Base-by-base conservation (phyloP, 2,329 filamentous ascomycete species). In the Colletotrichum sublineola region DNA sequence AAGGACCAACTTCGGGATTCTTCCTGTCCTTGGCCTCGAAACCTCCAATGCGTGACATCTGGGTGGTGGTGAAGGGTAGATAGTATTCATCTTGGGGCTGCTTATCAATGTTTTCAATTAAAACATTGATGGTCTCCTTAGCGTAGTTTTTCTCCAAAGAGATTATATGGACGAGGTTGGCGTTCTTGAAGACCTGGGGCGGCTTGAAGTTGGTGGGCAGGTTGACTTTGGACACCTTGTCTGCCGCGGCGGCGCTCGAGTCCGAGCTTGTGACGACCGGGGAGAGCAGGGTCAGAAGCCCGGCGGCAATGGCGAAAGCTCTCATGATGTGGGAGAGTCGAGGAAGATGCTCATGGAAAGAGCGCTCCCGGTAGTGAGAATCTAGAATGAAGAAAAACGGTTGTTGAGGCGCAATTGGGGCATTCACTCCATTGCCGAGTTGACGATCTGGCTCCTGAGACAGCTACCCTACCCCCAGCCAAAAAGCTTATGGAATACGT, bases 21-120 rank as follows among this genome's bases (percentile, higher is more conserved):
- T 97, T 97, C 87, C 95, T 96, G 82, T 98, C 94, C 85, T 93
- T 94, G 66, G 95, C 96, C 84, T 98, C 95, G 71, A 99, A 85
- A 50, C 93, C 94, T 75, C 96, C 96, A 74, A 98, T 85, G 75
- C 89, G 91, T 75, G 90, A 88, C 78, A 97, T 89, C 82, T 94
- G 87, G 74, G 92, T 89, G 71, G 91, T 86, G 69, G 94, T 92
- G 80, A 99, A 97, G 4, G 95, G 94, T 65, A 99, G 79, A 82
- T 92, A 98, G 88, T 99, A 99, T 82, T 97, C 93, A 81, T 91
- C 90, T 80, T 98, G 95, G 24, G 95, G 89, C 76, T 92, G 86
- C 74, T 89, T 87, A 79, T 92, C 94, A 76, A 93, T 87, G 82
- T 99, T 99, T 86, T 98, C 93, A 75, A 99, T 90, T 63, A 97